Evolutionary conservation across 1,284 basidiomycete genomes (phyloP), one percentile per base, ranked within the genome.

Genomic region (Gomphus bonarii): DNA sequence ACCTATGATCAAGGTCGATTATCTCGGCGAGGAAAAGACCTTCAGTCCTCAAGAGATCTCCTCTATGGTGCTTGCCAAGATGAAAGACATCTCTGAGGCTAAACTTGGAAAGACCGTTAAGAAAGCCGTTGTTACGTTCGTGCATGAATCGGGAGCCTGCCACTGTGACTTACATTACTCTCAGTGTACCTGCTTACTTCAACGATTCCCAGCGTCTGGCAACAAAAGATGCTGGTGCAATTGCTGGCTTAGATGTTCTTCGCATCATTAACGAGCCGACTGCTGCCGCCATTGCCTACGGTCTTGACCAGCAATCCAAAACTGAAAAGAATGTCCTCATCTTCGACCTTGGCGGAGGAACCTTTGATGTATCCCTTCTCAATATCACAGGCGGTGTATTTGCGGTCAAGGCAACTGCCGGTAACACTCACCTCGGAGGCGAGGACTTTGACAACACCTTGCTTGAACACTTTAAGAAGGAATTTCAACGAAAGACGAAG

Each of bases 71-170:
- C 85, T 99, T 66, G 81, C 80, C 67, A 99, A 98, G 80, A 97
- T 99, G 92, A 98, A 95, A 84, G 95, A 98, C 76, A 97, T 94
- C 65, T 94, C 95, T 60, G 95, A 97, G 79, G 93, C 95, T 55
- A 97, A 97, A 78, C 91, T 98, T 66, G 95, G 94, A 68, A 90
- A 90, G 73, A 86, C 84, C 59, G 91, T 98, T 70, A 90, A 91
- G 76, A 94, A 97, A 75, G 95, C 95, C 61, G 93, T 95, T 63
- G 85, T 95, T 74, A 94, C 91, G 84, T 87, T 72, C 64, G 82
- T 72, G 22, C 51, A 57, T 57, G 22, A 44, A 49, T 38, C 59
- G 46, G 33, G 16, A 61, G 33, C 46, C 9, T 36, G 22, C 48
- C 6, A 30, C 22, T 50, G 22, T 52, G 46, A 33, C 52, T 54